These are phyloP conservation scores for Hamigera avellanea DNA, from an alignment of 495 filamentous ascomycete genomes.

Conservation along the genomic window DNA sequence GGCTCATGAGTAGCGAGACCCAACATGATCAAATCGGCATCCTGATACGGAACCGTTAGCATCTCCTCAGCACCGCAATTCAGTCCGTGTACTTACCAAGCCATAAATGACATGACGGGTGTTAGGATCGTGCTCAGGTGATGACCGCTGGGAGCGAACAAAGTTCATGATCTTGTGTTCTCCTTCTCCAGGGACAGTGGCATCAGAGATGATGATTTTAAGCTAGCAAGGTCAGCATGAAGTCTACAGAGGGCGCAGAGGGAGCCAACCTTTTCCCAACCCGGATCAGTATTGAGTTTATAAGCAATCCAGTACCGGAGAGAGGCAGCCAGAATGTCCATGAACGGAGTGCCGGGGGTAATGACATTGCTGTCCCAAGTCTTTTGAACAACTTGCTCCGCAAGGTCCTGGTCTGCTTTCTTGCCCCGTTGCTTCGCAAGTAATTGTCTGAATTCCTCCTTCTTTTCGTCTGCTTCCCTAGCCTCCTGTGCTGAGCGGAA, in stretches of 20 bases:
- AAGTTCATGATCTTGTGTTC: conserved; percentile 99
- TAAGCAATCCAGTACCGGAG: conserved; percentile 93
- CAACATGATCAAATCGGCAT: conserved; percentile 98
- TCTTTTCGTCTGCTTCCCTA: conserved; percentile 85
- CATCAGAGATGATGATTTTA: conserved; percentile 97
- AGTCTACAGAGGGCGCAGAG: neutral
- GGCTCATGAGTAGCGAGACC: conserved; percentile 95
- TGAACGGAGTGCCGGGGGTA: conserved; percentile 96
- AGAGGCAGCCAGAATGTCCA: conserved; percentile 89
- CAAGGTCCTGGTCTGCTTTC: conserved; percentile 43
- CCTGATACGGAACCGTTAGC: conserved; percentile 21
- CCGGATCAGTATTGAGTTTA: conserved; percentile 92
- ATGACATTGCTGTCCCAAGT: conserved; percentile 97
- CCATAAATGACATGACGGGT: conserved; percentile 94
- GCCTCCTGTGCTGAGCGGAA: conserved; percentile 93
- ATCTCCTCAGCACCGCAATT: too few relatives aligned
- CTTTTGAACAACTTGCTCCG: conserved; percentile 65
- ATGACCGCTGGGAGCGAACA: conserved; percentile 81
- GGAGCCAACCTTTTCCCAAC: conserved; percentile 65
- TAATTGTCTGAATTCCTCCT: conserved; percentile 72
- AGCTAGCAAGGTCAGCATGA: conserved; percentile 34
- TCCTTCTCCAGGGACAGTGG: conserved; percentile 92
- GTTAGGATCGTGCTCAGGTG: conserved; percentile 88
- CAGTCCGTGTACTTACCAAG: conserved; percentile 30
- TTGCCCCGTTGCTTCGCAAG: conserved; percentile 57